Evolutionary conservation across 2,329 filamentous ascomycete genomes (phyloP).

Genomic region (Botrytis tulipae): DNA sequence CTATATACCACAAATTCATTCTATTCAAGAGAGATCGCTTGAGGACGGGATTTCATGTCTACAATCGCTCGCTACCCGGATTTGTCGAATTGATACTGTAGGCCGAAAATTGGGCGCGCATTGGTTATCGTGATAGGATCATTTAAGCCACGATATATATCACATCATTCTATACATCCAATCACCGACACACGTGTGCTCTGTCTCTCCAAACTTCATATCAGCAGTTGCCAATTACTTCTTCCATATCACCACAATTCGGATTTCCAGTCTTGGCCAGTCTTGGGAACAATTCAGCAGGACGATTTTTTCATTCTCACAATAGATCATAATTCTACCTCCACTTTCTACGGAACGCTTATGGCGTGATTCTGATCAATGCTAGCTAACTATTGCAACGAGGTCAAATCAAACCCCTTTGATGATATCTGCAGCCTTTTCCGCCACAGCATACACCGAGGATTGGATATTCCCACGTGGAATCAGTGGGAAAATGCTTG

Average conservation of each 20-base stretch:
- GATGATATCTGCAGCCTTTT: neutral
- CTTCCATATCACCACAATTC: neutral
- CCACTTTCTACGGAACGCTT: neutral
- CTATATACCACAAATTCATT: neutral
- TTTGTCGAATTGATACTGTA: neutral
- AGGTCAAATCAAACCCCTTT: neutral
- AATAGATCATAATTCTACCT: neutral
- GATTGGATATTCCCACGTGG: neutral
- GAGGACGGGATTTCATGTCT: neutral
- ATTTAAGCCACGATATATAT: neutral
- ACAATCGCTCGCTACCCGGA: neutral
- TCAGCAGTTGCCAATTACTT: no score
- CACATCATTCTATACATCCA: neutral
- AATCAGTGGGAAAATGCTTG: constrained; percentile 14
- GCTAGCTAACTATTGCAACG: neutral
- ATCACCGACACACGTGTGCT: neutral
- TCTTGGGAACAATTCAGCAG: neutral
- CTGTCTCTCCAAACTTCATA: no score
- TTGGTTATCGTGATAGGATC: neutral
- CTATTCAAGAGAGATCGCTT: neutral
- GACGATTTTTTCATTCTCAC: neutral
- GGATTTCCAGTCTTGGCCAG: neutral
- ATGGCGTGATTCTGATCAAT: neutral
- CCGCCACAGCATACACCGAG: neutral
- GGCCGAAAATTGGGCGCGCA: neutral